These are phyloP conservation scores for Lavandula angustifolia DNA, from an alignment of 257 asterid genomes.

Conservation along the genomic window DNA sequence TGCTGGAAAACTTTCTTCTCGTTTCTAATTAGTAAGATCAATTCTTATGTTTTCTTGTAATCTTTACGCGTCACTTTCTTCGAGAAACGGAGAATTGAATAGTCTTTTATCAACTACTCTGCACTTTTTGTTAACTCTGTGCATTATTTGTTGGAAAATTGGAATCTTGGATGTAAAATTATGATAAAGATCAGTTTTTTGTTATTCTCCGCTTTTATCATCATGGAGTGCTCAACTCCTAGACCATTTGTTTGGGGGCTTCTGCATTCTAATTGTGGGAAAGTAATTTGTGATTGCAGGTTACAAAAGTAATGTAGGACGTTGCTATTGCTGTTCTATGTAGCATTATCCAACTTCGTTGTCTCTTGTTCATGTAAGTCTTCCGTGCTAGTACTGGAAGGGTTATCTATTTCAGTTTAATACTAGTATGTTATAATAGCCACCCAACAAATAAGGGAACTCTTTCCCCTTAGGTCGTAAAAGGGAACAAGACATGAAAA, in stretches of 20 bases:
- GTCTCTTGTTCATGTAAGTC: not conserved
- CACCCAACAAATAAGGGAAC: too few relatives aligned
- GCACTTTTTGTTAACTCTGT: not conserved
- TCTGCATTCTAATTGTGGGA: not conserved
- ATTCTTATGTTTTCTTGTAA: too few relatives aligned
- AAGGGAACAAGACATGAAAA: too few relatives aligned
- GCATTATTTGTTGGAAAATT: not conserved
- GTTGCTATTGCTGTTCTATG: not conserved
- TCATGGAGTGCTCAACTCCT: not conserved
- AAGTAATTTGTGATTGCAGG: not conserved
- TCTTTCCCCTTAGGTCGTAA: too few relatives aligned
- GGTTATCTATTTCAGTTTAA: not conserved
- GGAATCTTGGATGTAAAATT: not conserved
- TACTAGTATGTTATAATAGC: too few relatives aligned
- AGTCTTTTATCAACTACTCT: not conserved
- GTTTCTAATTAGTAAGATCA: not conserved
- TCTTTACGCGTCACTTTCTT: not conserved
- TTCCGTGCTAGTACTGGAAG: not conserved
- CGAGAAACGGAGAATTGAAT: not conserved
- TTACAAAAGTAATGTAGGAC: not conserved
- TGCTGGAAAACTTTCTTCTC: not conserved
- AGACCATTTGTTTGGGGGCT: not conserved
- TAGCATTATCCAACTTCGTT: not conserved
- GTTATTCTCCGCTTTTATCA: not conserved
- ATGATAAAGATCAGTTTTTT: not conserved